Percentiles rank a stretch among this genome's conserved stretches.
phyloP scores from a whole-genome alignment of 345 rosid species.

The Salix purpurea region DNA sequence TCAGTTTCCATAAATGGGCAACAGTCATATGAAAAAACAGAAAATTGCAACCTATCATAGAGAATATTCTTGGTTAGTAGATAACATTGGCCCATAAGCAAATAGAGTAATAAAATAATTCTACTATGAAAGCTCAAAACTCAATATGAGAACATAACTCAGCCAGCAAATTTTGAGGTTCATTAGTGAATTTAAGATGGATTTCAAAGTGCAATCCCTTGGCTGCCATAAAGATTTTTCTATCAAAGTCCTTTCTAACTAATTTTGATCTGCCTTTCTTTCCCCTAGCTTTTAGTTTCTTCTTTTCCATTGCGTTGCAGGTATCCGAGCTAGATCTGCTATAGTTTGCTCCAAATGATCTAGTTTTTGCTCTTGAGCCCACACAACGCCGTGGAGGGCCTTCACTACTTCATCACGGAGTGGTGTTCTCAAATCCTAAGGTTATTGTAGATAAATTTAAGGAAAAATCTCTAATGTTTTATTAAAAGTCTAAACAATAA shows the following conservation, averaged over 20 bases:
- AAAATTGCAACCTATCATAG: not conserved
- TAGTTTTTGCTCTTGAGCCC: too few relatives aligned
- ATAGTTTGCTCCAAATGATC: too few relatives aligned
- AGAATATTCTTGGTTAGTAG: not conserved
- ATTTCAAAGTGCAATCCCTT: slow-evolving; percentile 54
- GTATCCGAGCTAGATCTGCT: too few relatives aligned
- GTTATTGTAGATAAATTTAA: too few relatives aligned
- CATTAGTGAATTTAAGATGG: slow-evolving; percentile 61
- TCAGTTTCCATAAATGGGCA: not conserved
- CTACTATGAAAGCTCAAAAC: not conserved
- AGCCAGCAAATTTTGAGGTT: slow-evolving; percentile 79
- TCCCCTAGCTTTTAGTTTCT: slow-evolving; percentile 26
- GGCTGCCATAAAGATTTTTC: slow-evolving; percentile 41
- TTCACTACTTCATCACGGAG: too few relatives aligned
- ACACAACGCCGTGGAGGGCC: too few relatives aligned
- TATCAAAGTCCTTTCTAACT: slow-evolving; percentile 29
- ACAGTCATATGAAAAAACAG: not conserved
- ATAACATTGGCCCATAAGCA: not conserved
- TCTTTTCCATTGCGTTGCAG: not conserved
- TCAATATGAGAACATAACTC: slow-evolving; percentile 51
- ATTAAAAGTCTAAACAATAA: too few relatives aligned
- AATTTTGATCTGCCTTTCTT: slow-evolving; percentile 29
- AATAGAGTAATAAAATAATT: not conserved
- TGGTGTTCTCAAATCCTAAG: too few relatives aligned
- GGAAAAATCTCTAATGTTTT: too few relatives aligned